Evolutionary conservation across 148 eudicot species (phyloP), one percentile per base, ranked within the genome.

Genomic region (Heliamphora exappendiculata): DNA sequence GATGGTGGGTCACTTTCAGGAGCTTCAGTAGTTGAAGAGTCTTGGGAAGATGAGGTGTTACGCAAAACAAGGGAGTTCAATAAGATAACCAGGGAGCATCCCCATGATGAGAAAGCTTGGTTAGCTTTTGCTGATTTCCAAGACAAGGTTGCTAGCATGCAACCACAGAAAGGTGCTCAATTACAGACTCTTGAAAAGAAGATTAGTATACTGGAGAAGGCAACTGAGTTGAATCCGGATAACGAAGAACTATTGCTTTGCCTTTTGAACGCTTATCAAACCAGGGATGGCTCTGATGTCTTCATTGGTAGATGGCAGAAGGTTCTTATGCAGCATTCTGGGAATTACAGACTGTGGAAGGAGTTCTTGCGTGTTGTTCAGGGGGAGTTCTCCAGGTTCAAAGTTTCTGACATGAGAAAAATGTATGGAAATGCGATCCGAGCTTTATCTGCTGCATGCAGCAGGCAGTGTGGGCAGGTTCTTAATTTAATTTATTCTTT

Each of bases 151-250:
- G 93, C 94, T 22, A 88, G 84, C 72, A 87, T 77, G 98, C 98
- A 93, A 80, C 88, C 90, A 36, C 97, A 88, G 68, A 96, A 90
- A 82, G 94, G 91, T 78, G 98, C 94, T 64, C 99, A 98, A 58
- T 86, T 89, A 83, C 99, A 96, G 78, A 91, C 86, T 37, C 88
- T 91, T 77, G 98, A 96, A 84, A 96, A 93, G 88, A 96, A 96
- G 80, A 91, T 96, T 75, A 96, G 99, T 81, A 91, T 96, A 80
- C 82, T 96, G 83, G 98, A 96, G 85, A 96, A 96, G 86, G 99
- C 99, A 36, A 70, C 75, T 72, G 97, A 96, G 83, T 87, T 93
- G 60, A 96, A 93, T 80, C 90, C 92, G 2, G 94, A 91, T 44
- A 90, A 88, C 76, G 99, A 93, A 85, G 93, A 96, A 59, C 78